Percentiles rank a stretch among this genome's conserved stretches.
Evolutionary conservation across 2,329 filamentous ascomycete genomes (phyloP).

Genomic region (Tolypocladium inflatum): DNA sequence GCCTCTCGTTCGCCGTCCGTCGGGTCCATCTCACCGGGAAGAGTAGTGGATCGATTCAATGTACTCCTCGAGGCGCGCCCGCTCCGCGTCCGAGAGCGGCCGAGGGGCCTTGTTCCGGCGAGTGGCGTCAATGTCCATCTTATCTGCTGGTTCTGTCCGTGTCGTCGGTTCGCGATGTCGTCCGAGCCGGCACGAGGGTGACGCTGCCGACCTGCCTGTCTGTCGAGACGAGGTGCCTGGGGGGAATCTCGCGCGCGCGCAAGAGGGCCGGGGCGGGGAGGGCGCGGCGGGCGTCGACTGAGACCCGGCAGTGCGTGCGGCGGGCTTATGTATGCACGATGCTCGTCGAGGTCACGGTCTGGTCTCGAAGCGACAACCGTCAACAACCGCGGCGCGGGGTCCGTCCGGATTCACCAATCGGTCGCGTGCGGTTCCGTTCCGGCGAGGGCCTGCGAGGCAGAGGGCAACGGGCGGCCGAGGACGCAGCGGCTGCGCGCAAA

Average conservation of each 20-base stretch:
- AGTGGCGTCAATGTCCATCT: conserved; percentile 60
- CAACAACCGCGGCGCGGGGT: not conserved
- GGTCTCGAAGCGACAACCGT: not conserved
- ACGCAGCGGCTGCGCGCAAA: not conserved
- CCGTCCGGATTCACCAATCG: not conserved
- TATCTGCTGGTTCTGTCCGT: not conserved
- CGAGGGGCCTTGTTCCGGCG: conserved; percentile 83
- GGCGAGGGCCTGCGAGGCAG: not conserved
- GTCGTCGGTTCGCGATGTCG: not conserved
- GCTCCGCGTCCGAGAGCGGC: conserved; percentile 70
- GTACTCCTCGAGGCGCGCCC: conserved; percentile 78
- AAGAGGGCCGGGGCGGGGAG: not conserved
- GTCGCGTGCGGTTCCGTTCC: not conserved
- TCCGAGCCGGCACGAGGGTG: not conserved
- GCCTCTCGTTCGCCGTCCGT: not conserved
- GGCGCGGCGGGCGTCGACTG: not conserved
- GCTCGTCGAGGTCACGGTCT: not conserved
- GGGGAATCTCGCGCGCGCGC: not conserved
- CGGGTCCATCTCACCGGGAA: conserved; percentile 49
- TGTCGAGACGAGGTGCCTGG: not conserved
- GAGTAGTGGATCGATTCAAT: conserved; percentile 95
- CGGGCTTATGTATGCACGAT: not conserved
- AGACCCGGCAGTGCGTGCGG: not conserved
- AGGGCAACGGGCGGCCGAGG: not conserved
- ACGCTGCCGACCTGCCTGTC: not conserved